Evolutionary conservation across 208 protist species (phyloP), one percentile per base, ranked within the genome.

Genomic region (Leishmania gerbilli): DNA sequence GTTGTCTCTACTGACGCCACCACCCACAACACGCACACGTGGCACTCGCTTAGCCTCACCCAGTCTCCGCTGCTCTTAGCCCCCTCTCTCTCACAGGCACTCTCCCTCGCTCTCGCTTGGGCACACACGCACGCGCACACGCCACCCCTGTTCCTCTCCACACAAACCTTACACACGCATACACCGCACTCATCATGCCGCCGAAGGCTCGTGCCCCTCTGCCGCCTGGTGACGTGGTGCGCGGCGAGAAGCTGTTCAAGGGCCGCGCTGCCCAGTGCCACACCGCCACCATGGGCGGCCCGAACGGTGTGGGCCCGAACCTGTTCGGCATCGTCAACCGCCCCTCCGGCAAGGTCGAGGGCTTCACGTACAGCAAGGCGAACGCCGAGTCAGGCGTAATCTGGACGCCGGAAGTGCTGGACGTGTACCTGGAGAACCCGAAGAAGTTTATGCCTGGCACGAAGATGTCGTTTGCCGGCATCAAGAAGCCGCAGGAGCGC

Each of bases 371-470:
- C 96, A 98, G 97, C 80, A 92, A 93, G 75, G 98, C 98, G 78
- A 99, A 99, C 89, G 94, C 97, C 79, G 91, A 97, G 62, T 94
- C 91, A 11, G 94, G 92, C 77, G 94, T 99, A 40, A 77, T 93
- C 34, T 99, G 98, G 98, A 98, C 89, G 72, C 91, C 96, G 47
- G 90, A 99, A 74, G 94, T 96, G 77, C 91, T 99, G 42, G 95
- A 98, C 83, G 94, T 98, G 56, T 99, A 99, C 83, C 89, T 99
- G 55, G 91, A 98, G 88, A 99, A 99, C 86, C 98, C 98, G 75
- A 99, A 99, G 95, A 99, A 99, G 95, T 99, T 98, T 86, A 99
- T 99, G 89, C 98, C 98, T 45, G 98, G 97, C 77, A 99, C 97
- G 74, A 99, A 99, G 91, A 99, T 99, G 98, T 98, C 97, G 56